Evolutionary conservation across 1,139 yeast genomes (phyloP).

Genomic region (Suhomyces coccinellae): DNA sequence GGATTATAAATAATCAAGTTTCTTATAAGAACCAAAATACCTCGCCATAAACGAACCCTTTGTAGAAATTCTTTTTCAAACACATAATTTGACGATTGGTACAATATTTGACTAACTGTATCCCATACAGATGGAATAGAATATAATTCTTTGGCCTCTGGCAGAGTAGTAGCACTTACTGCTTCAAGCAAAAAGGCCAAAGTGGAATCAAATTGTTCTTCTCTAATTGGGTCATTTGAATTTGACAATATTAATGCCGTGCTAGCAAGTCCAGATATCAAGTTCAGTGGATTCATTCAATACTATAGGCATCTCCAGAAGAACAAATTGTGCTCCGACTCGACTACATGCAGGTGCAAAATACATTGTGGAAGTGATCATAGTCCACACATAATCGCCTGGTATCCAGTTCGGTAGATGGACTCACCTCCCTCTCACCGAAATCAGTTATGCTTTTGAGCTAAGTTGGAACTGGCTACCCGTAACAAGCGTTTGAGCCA

Average conservation of each 20-base stretch:
- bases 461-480: too few relatives aligned
- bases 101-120: not conserved
- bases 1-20: conserved; percentile 3
- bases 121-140: conserved; percentile 1
- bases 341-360: too few relatives aligned
- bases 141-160: not conserved
- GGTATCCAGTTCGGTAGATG: too few relatives aligned
- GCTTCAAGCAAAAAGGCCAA: not conserved
- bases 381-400: too few relatives aligned
- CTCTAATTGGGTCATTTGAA: not conserved
- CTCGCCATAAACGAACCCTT: conserved; percentile 5
- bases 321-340: too few relatives aligned
- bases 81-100: conserved; percentile 1
- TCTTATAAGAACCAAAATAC: conserved; percentile 4
- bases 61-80: not conserved
- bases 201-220: not conserved
- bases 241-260: not conserved
- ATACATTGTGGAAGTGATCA: too few relatives aligned
- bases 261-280: not conserved
- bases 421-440: too few relatives aligned
- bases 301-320: too few relatives aligned
- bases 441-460: too few relatives aligned
- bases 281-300: not conserved
- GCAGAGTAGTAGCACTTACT: not conserved
- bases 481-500: too few relatives aligned